A percentile compares a stretch with the other conserved stretches of the same genome.
phyloP scores from a whole-genome alignment of 768 basidiomycete genomes.

The Serendipita sp. region DNA sequence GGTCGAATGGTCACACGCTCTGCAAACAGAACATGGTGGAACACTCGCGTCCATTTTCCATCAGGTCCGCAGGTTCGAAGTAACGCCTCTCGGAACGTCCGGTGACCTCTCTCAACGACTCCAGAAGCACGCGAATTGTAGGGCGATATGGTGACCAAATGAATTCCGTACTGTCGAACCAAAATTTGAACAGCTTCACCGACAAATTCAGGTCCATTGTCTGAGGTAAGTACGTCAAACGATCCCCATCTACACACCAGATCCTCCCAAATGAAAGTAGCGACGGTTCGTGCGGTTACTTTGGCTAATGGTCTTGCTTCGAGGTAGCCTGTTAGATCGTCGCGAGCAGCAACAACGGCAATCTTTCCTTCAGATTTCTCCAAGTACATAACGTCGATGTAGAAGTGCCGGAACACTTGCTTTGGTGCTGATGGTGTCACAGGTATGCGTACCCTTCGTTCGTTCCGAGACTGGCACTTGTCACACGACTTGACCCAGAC shows the following conservation, averaged over 20 bases:
- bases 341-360: slow-evolving; percentile 17
- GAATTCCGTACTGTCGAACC: neutral
- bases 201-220: slow-evolving; percentile 9
- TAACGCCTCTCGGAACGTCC: slow-evolving; percentile 2
- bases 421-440: slow-evolving; percentile 16
- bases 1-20: neutral
- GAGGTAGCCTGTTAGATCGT: slow-evolving; percentile 14
- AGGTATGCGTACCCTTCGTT: slow-evolving; percentile 14
- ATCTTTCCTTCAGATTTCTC: slow-evolving; percentile 12
- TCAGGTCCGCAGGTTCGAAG: slow-evolving; percentile 8
- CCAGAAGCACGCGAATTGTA: slow-evolving; percentile 12
- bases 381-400: slow-evolving; percentile 11
- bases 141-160: slow-evolving; percentile 6
- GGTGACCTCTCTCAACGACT: slow-evolving; percentile 6
- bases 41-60: neutral
- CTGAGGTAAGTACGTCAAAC: slow-evolving; percentile 8
- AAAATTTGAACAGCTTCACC: neutral
- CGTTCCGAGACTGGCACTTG: slow-evolving; percentile 20
- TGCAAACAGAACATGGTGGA: slow-evolving; percentile 8
- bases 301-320: slow-evolving; percentile 14
- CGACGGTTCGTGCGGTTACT: slow-evolving; percentile 12
- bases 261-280: slow-evolving; percentile 7
- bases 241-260: slow-evolving; percentile 11
- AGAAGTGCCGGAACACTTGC: slow-evolving; percentile 15
- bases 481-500: slow-evolving; percentile 23